These are phyloP conservation scores for Fraxinus xanthoxyloides DNA, from an alignment of 305 asterid species.

Conservation along the genomic window DNA sequence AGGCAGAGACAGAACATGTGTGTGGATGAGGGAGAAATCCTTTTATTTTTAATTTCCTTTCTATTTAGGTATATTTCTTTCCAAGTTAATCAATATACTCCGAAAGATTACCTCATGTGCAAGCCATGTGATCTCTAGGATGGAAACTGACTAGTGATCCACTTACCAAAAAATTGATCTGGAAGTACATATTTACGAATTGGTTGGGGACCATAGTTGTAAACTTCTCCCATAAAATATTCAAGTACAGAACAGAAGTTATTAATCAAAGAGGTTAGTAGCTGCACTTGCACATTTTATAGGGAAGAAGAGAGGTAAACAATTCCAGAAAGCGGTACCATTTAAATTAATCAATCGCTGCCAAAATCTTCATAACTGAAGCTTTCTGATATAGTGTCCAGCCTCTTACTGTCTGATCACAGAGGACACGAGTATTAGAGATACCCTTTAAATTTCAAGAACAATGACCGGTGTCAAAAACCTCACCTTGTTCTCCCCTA, in stretches of 20 bases:
- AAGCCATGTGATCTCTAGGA: background rate
- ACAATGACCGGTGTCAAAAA: background rate
- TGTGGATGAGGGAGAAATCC: background rate
- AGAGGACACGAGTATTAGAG: background rate
- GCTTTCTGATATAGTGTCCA: constrained; percentile 50
- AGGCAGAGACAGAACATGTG: background rate
- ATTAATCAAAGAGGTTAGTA: background rate
- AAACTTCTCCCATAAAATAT: background rate
- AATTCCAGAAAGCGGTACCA: constrained; percentile 17
- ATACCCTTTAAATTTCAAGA: background rate
- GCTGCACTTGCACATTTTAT: background rate
- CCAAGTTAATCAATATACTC: background rate
- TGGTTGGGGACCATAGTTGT: background rate
- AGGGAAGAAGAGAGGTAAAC: background rate
- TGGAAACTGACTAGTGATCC: background rate
- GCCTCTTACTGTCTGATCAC: constrained; percentile 42
- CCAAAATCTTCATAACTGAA: constrained; percentile 47
- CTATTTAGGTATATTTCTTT: background rate
- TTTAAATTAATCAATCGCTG: constrained; percentile 32
- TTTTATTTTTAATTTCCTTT: background rate
- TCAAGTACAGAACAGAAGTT: background rate
- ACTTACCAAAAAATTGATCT: background rate
- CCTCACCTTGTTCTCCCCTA: constrained; percentile 57
- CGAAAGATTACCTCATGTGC: background rate
- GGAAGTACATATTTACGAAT: background rate